A percentile compares a stretch with the other conserved stretches of the same genome.
These are phyloP conservation scores for Orbilia javanica DNA, from an alignment of 2,329 filamentous ascomycete species.

Conservation along the genomic window DNA sequence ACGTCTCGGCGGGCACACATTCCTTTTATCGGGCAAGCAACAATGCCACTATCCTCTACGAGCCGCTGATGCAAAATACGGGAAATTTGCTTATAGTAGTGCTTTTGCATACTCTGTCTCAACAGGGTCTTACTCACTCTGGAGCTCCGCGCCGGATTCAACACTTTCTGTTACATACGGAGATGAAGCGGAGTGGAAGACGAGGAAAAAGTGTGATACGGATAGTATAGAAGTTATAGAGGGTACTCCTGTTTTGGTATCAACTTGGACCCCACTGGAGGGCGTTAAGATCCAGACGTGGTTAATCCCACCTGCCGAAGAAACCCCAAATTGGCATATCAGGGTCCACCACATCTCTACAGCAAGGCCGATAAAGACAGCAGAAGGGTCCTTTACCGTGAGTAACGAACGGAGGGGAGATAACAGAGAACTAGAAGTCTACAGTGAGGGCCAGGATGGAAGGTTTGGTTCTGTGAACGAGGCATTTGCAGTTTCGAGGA, in stretches of 20 bases:
- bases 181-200: conserved; percentile 82
- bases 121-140: conserved; percentile 79
- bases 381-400: conserved; percentile 81
- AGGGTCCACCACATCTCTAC: conserved; percentile 74
- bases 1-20: conserved; percentile 78
- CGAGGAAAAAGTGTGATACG: conserved; percentile 74
- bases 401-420: conserved; percentile 70
- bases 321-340: conserved; percentile 77
- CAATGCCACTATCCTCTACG: conserved; percentile 86
- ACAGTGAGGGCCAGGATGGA: conserved; percentile 65
- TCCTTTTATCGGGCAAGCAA: conserved; percentile 81
- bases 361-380: conserved; percentile 75
- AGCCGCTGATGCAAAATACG: conserved; percentile 84
- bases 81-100: conserved; percentile 81
- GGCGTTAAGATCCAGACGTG: conserved; percentile 77
- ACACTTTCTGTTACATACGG: conserved; percentile 82
- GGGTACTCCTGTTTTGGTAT: conserved; percentile 73
- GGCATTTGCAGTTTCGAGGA: conserved; percentile 68
- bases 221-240: conserved; percentile 71
- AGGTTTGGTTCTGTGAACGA: conserved; percentile 63
- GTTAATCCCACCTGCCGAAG: conserved; percentile 73
- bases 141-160: conserved; percentile 81
- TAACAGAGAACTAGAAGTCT: conserved; percentile 70
- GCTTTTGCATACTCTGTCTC: conserved; percentile 83
- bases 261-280: conserved; percentile 73